A percentile compares a stretch with the other conserved stretches of the same genome.
These are phyloP conservation scores for Rhizoclosmatium sp. DNA, from an alignment of 192 early-diverging fungal genomes.

Conservation along the genomic window DNA sequence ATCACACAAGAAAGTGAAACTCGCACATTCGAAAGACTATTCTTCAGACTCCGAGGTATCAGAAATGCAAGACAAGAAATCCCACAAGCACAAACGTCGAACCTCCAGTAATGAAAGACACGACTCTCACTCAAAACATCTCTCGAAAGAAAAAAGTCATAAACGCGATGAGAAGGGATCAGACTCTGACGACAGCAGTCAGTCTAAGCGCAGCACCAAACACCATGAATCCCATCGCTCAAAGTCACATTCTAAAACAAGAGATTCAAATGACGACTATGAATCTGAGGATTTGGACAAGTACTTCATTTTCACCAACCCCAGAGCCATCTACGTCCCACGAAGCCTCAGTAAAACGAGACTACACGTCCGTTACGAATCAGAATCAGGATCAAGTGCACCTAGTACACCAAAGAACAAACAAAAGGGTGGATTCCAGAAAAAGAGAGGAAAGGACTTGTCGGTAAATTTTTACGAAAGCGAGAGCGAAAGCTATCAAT, in stretches of 20 bases:
- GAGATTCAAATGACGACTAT: not conserved
- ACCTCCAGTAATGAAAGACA: not conserved
- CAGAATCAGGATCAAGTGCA: not conserved
- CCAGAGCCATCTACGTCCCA: not conserved
- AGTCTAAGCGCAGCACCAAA: too few species aligned
- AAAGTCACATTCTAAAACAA: too few species aligned
- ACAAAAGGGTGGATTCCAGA: not conserved
- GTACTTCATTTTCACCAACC: conserved; percentile 21
- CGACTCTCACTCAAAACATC: not conserved
- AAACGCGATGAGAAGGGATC: not conserved
- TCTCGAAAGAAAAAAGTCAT: too few species aligned
- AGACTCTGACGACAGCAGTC: not conserved
- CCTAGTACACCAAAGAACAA: not conserved
- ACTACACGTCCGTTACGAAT: not conserved
- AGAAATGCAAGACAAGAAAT: not conserved
- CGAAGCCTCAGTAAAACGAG: conserved; percentile 3
- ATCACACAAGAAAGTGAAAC: not conserved
- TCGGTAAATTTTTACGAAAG: conserved; percentile 15
- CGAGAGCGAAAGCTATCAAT: not conserved
- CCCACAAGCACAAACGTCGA: not conserved
- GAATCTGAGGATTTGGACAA: conserved; percentile 18
- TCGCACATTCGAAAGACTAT: not conserved
- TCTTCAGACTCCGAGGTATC: conserved; percentile 4
- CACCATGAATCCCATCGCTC: too few species aligned
- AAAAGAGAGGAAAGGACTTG: not conserved